A percentile compares a stretch with the other conserved stretches of the same genome.
Conservation (phyloP, 768 basidiomycete species). For the Psilocybe sp. region DNA sequence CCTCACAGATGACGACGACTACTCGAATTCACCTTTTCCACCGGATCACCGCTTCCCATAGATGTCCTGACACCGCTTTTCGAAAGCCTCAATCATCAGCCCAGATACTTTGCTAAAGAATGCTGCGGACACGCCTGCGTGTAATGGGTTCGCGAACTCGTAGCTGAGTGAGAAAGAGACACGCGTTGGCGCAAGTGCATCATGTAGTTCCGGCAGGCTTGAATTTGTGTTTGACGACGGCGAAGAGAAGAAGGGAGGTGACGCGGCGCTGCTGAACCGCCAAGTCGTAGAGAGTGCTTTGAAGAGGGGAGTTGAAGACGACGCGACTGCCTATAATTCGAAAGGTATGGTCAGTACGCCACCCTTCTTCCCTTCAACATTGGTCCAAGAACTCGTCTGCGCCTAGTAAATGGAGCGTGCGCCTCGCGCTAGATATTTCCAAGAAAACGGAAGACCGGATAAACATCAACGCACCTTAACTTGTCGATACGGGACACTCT, state of each 20-base stretch:
- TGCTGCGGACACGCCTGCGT: conserved; percentile 76
- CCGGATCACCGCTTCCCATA: conserved; percentile 44
- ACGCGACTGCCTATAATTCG: conserved; percentile 17
- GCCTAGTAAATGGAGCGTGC: too few species aligned
- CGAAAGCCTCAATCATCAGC: conserved; percentile 92
- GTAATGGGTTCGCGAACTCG: conserved; percentile 83
- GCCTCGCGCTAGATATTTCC: too few species aligned
- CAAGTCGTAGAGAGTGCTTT: conserved; percentile 23
- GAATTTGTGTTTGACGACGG: neutral
- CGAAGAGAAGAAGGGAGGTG: neutral
- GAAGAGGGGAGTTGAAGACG: conserved; percentile 21
- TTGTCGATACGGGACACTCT: conserved; percentile 70
- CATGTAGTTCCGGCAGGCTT: neutral
- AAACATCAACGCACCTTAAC: conserved; percentile 61
- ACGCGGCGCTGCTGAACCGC: conserved; percentile 14
- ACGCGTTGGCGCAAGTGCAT: conserved; percentile 55
- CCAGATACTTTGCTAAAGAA: conserved; percentile 88
- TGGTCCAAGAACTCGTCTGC: too few species aligned
- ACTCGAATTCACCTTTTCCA: too few species aligned
- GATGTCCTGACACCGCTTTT: conserved; percentile 72
- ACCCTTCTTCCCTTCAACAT: neutral
- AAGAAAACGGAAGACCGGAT: neutral
- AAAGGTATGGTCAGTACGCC: neutral
- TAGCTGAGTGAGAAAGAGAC: conserved; percentile 85
- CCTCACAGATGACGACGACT: too few species aligned